Base-by-base conservation (phyloP, 306 rosid species). In the Vigna unguiculata region DNA sequence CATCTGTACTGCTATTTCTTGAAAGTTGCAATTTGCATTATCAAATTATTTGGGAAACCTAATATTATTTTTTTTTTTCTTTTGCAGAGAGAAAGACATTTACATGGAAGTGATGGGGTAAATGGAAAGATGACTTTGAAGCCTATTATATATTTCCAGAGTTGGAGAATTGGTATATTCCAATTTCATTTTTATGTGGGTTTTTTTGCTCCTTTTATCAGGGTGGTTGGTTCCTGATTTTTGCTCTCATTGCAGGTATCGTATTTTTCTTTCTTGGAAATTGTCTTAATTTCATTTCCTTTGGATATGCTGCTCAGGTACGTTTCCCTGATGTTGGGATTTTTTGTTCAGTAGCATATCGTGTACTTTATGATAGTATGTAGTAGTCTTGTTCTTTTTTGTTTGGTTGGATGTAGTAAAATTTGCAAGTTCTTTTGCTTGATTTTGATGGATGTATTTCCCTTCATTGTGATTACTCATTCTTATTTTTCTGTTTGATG, bases 241-340 rank as follows among this genome's bases (percentile, higher is more conserved):
- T 22, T 19, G 43, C 24, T 81, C 60, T 69, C 54, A 57, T 49
- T 66, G 47, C 91, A 94, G 98, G 97, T 54, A 88, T 95, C 47
- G 14, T 88, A 66, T 86, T 95, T 89, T 95, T 95, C 86, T 65
- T 90, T 81, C 84, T 95, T 22, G 98, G 98, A 57, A 95, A 95
- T 79, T 88, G 92, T 86, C 92, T 95, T 38, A 95, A 95, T 76
- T 95, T 95, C 78, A 79, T 95, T 83, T 95, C 98, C 74, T 95
- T 92, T 72, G 97, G 96, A 19, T 92, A 95, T 89, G 97, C 98
- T 74, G 98, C 98, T 80, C 98, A 95, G 98, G 98, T 94, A 76
- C 49, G 70, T 57, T 65, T 28, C 45, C 43, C 16, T 69, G 34
- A 78, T 72, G 7, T 75, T 38, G 34, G 60, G 57, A 48, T 62